A percentile compares a stretch with the other conserved stretches of the same genome.
phyloP scores from a whole-genome alignment of 768 basidiomycete species.

The Hericium coralloides region DNA sequence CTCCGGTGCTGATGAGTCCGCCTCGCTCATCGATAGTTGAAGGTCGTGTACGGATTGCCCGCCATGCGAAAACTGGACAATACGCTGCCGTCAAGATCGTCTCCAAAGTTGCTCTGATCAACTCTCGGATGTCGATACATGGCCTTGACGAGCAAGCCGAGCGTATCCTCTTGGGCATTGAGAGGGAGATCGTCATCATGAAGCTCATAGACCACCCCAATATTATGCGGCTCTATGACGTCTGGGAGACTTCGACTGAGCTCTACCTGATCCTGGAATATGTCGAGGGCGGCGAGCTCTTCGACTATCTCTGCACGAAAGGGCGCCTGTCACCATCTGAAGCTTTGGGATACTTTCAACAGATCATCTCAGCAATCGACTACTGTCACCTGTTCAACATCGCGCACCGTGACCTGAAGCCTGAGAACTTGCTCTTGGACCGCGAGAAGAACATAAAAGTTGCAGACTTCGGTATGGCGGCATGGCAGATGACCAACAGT shows the following conservation, averaged over 20 bases:
- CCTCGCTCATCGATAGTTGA: neutral
- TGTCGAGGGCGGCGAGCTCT: conserved; percentile 89
- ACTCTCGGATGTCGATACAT: conserved; percentile 58
- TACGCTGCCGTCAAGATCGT: conserved; percentile 95
- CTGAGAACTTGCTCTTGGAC: conserved; percentile 20
- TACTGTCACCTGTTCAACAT: conserved; percentile 95
- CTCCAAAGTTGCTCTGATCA: conserved; percentile 58
- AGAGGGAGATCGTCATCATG: conserved; percentile 96
- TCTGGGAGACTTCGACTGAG: conserved; percentile 89
- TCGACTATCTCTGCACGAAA: conserved; percentile 80
- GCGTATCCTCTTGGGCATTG: conserved; percentile 69
- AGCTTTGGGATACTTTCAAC: conserved; percentile 82
- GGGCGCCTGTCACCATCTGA: conserved; percentile 64
- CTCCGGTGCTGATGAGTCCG: neutral
- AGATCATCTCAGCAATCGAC: conserved; percentile 85
- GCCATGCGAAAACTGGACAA: conserved; percentile 81
- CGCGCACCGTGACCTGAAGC: conserved; percentile 74
- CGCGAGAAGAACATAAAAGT: neutral
- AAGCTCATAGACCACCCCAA: conserved; percentile 95
- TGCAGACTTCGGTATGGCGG: conserved; percentile 87
- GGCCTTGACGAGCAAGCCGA: conserved; percentile 68
- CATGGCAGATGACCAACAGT: conserved; percentile 64
- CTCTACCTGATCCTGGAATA: conserved; percentile 93
- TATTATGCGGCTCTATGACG: conserved; percentile 89
- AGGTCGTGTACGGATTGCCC: conserved; percentile 89